phyloP scores from a whole-genome alignment of 2,329 filamentous ascomycete species.

The Nigrospora sphaerica region DNA sequence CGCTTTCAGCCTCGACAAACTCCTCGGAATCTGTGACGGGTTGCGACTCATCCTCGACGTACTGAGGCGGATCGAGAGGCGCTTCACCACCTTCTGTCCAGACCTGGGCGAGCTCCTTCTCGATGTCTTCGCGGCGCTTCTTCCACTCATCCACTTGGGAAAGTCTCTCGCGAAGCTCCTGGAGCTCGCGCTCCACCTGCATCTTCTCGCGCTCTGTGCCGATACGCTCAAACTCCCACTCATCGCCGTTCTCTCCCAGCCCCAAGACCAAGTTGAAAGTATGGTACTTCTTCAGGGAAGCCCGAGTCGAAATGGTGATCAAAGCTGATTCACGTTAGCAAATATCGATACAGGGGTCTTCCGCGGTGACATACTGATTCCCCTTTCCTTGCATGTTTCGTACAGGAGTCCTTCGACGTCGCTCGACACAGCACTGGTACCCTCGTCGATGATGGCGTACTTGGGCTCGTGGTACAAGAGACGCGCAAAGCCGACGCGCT shows the following conservation, averaged over 20 bases:
- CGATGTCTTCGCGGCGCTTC: constrained; percentile 69
- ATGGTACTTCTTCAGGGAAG: constrained; percentile 92
- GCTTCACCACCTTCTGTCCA: constrained; percentile 48
- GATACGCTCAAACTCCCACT: constrained; percentile 90
- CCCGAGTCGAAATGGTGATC: constrained; percentile 92
- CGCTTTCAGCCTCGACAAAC: constrained; percentile 4
- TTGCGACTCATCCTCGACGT: constrained; percentile 14
- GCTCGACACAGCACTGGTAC: constrained; percentile 85
- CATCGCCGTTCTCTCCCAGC: constrained; percentile 69
- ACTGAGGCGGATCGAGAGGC: constrained; percentile 38
- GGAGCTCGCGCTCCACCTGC: constrained; percentile 83
- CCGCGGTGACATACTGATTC: constrained; percentile 63
- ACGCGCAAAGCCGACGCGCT: constrained; percentile 85
- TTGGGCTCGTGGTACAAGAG: constrained; percentile 90
- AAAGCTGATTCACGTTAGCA: constrained; percentile 49
- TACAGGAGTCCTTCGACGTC: constrained; percentile 94
- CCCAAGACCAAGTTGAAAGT: constrained; percentile 84
- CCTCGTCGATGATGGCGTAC: constrained; percentile 93
- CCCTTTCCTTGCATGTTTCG: constrained; percentile 84
- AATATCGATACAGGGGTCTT: not conserved
- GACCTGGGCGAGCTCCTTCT: constrained; percentile 65
- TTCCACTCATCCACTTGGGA: constrained; percentile 82
- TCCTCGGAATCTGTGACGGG: constrained; percentile 2
- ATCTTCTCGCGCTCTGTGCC: constrained; percentile 91
- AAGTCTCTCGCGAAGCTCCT: constrained; percentile 74